Evolutionary conservation across 148 eudicot species (phyloP), one percentile per base, ranked within the genome.

Genomic region (Rhododendron ovatum): DNA sequence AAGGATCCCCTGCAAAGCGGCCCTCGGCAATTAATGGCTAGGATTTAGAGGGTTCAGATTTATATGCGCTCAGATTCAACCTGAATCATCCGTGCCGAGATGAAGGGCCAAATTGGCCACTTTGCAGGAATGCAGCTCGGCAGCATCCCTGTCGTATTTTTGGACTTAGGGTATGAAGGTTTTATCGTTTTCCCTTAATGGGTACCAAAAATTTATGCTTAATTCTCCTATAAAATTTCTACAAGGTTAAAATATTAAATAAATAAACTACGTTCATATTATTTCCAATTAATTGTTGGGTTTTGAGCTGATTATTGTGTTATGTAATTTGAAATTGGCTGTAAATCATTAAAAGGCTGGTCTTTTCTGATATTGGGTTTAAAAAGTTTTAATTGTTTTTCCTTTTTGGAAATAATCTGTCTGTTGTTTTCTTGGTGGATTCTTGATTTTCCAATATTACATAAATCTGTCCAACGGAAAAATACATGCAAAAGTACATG

Each of bases 71-170:
- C 45, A 41, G 1, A 41, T 41, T 41, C 45, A 6, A 6, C 8
- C 7, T 0, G 7, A 41, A 7, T 1, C 45, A 1, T 5, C 45
- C 45, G 0, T 41, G 45, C 1, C 7, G 0, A 5, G 0, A 41
- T 41, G 45, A 41, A 5, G 0, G 7, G 0, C 7, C 7, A 41
- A 7, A 41, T 41, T 41, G 45, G 1, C 45, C 7, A 7, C 45
- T 41, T 41, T 41, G 45, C 45, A 41, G 7, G 7, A 41, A 41
- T 41, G 45, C 45, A 7, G 7, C 7, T 41, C 7, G 45, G 45
- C 45, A 41, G 45, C 45, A 41, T 41, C 45, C 45, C 45, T 41
- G 45, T 41, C 45, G 7, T 41, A 41, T 6, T 41, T 41, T 41
- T 41, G 1, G 45, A 41, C 50, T 9, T 47, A 7, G 12, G 11